A percentile compares a stretch with the other conserved stretches of the same genome.
phyloP scores from a whole-genome alignment of 345 rosid genomes.

The Rhizophora mangle region DNA sequence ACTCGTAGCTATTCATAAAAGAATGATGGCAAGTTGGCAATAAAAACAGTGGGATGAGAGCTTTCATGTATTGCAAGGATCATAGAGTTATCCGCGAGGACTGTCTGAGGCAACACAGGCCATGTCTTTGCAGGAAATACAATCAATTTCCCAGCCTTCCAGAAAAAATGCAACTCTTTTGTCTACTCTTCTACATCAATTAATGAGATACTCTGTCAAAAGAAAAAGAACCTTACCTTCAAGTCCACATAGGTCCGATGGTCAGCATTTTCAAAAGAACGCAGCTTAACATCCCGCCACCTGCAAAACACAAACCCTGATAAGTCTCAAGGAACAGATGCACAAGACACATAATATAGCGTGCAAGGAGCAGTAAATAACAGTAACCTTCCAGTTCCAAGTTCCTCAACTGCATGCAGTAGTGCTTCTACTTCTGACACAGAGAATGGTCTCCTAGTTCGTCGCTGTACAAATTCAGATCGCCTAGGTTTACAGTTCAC shows the following conservation, averaged over 20 bases:
- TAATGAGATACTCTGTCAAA: neutral
- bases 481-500: constrained; percentile 60
- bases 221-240: constrained; percentile 42
- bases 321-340: neutral
- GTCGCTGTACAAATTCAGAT: constrained; percentile 76
- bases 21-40: neutral
- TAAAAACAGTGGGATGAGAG: too few species aligned
- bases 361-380: neutral
- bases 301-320: constrained; percentile 35
- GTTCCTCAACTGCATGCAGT: constrained; percentile 83
- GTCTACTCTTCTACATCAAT: too few species aligned
- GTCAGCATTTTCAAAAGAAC: constrained; percentile 65
- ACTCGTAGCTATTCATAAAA: neutral
- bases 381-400: constrained; percentile 89
- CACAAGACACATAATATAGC: neutral
- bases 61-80: too few species aligned
- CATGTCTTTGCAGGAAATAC: too few species aligned
- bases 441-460: constrained; percentile 96
- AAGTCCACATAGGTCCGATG: constrained; percentile 84
- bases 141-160: too few species aligned
- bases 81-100: too few species aligned
- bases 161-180: too few species aligned
- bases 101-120: too few species aligned
- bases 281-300: constrained; percentile 84
- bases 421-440: constrained; percentile 94